Evolutionary conservation across 2,329 filamentous ascomycete species (phyloP), one percentile per base, ranked within the genome.

Genomic region (Ophiostoma perfectum): DNA sequence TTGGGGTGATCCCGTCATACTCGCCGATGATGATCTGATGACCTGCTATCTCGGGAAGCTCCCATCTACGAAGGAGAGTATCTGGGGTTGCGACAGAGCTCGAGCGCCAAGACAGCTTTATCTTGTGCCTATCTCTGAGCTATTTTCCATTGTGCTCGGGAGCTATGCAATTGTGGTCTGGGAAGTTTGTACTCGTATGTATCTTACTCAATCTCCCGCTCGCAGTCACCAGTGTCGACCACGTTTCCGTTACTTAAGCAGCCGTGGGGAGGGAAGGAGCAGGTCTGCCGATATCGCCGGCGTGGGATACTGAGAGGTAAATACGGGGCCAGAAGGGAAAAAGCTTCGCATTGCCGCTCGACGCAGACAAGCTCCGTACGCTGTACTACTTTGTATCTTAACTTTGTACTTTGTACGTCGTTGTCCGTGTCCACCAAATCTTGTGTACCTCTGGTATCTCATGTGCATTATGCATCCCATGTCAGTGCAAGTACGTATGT

Each of bases 181-280:
- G 27, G 27, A 27, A 27, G 27, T 27, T 27, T 27, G 27, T 27
- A 27, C 27, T 27, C 27, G 27, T 27, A 27, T 27, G 27, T 27
- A 27, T 27, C 27, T 27, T 27, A 27, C 27, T 27, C 27, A 27
- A 27, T 27, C 27, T 27, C 27, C 27, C 27, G 27, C 27, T 27
- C 27, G 27, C 27, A 27, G 27, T 27, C 1, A 1, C 27, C 27
- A 27, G 27, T 27, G 27, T 27, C 27, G 2, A 27, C 27, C 27
- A 27, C 27, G 27, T 27, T 27, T 27, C 27, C 27, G 27, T 55
- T 55, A 55, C 49, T 55, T 7, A 27, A 55, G 18, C 49, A 55
- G n/a, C 27, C 49, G 49, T 55, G 49, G 49, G 49, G 49, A 55
- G 49, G 49, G 49, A 55, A 55, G 49, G 18, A 55, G 49, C 49